Percentiles rank a stretch among this genome's conserved stretches.
These are phyloP conservation scores for Tuber umbilicatum DNA, from an alignment of 495 filamentous ascomycete species.

Conservation along the genomic window DNA sequence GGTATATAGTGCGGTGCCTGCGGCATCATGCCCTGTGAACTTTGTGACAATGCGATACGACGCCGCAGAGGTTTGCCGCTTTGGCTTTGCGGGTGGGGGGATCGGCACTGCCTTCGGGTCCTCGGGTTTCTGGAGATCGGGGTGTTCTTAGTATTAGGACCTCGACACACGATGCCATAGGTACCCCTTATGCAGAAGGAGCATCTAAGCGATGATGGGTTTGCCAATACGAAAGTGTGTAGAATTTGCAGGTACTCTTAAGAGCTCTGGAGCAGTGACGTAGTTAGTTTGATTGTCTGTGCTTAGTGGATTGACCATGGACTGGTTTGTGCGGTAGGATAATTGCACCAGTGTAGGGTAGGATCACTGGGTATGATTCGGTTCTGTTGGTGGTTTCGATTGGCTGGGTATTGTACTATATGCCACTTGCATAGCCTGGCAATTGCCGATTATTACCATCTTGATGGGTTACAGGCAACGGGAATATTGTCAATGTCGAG, in stretches of 20 bases:
- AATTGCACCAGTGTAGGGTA: not conserved
- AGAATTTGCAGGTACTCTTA: not conserved
- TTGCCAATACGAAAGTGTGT: not conserved
- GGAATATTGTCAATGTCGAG: not conserved
- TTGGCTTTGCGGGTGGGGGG: not conserved
- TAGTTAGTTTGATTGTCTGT: not conserved
- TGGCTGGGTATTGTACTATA: not conserved
- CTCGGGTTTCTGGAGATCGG: not conserved
- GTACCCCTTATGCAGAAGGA: not conserved
- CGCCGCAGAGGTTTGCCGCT: not conserved
- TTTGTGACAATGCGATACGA: not conserved
- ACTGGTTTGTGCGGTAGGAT: not conserved
- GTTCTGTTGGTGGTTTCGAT: not conserved
- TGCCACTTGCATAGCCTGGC: no score
- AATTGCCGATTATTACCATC: not conserved
- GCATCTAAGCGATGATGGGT: not conserved
- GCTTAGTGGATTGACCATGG: not conserved
- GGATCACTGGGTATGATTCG: not conserved
- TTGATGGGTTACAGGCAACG: not conserved
- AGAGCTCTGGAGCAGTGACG: not conserved
- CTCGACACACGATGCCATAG: not conserved
- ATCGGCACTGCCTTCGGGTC: not conserved
- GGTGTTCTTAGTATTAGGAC: not conserved
- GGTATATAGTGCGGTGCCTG: not conserved
- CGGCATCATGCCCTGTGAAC: not conserved